These are phyloP conservation scores for Coemansia javaensis DNA, from an alignment of 192 early-diverging fungal genomes.

Conservation along the genomic window DNA sequence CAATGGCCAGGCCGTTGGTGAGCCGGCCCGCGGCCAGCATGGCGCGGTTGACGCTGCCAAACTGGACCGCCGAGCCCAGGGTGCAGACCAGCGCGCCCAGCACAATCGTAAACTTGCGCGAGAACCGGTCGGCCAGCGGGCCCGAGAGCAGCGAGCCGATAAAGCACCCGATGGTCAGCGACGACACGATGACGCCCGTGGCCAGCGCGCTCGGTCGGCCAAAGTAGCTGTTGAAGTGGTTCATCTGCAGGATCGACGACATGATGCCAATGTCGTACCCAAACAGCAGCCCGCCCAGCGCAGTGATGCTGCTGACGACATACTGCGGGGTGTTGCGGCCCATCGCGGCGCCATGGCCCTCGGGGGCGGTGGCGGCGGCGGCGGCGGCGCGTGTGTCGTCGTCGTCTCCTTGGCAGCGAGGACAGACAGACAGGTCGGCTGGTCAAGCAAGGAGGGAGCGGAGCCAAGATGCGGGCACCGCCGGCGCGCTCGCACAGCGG, in stretches of 20 bases:
- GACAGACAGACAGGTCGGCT: too few species aligned
- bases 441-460: neutral
- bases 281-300: conserved; percentile 23
- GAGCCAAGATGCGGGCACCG: neutral
- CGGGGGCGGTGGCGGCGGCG: neutral
- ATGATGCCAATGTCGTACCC: conserved; percentile 27
- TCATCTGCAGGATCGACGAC: conserved; percentile 55
- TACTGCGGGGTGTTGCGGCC: conserved; percentile 13
- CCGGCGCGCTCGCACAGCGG: neutral
- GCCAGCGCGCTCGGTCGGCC: conserved; percentile 42
- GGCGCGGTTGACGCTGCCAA: conserved; percentile 27
- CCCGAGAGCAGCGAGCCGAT: conserved; percentile 64
- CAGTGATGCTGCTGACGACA: conserved; percentile 11
- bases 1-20: conserved; percentile 41
- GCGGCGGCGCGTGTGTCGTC: too few species aligned
- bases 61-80: conserved; percentile 43
- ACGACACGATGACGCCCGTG: conserved; percentile 56
- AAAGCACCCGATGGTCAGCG: conserved; percentile 66
- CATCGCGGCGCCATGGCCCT: conserved; percentile 12
- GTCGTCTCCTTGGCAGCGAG: too few species aligned
- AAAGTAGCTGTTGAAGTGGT: conserved; percentile 57
- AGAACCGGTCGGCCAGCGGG: conserved; percentile 56
- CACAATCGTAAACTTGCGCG: conserved; percentile 55
- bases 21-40: conserved; percentile 44
- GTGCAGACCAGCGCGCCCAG: conserved; percentile 38